phyloP scores from a whole-genome alignment of 1,284 basidiomycete species.

The Pseudozyma pruni region DNA sequence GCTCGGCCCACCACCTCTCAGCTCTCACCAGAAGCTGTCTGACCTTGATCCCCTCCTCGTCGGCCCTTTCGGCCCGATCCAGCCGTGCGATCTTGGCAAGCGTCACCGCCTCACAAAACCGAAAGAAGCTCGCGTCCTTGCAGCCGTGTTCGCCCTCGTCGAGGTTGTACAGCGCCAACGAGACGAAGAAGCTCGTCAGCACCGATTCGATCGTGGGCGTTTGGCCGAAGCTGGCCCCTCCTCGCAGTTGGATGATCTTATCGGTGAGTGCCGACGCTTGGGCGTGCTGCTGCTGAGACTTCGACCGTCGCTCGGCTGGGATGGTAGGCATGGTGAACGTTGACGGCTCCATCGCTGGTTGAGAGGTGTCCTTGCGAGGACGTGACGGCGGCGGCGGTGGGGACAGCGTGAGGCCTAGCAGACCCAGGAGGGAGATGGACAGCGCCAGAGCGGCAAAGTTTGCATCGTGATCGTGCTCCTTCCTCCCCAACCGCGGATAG shows the following conservation, averaged over 20 bases:
- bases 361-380: background rate
- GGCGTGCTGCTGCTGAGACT: background rate
- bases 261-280: slow-evolving; percentile 20
- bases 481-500: slow-evolving; percentile 44
- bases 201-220: slow-evolving; percentile 32
- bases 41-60: slow-evolving; percentile 12
- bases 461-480: slow-evolving; percentile 44
- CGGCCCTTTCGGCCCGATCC: slow-evolving; percentile 23
- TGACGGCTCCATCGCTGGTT: too few relatives aligned
- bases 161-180: slow-evolving; percentile 37
- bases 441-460: slow-evolving; percentile 51
- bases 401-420: slow-evolving; percentile 25
- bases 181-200: slow-evolving; percentile 46
- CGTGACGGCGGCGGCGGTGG: background rate
- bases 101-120: slow-evolving; percentile 50
- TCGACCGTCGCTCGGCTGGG: slow-evolving; percentile 3
- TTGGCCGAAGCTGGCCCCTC: slow-evolving; percentile 39
- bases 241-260: slow-evolving; percentile 16
- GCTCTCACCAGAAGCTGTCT: slow-evolving; percentile 47
- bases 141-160: slow-evolving; percentile 14
- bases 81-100: slow-evolving; percentile 50
- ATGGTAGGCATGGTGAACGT: slow-evolving; percentile 26
- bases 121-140: slow-evolving; percentile 37
- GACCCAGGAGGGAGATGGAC: slow-evolving; percentile 48
- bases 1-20: slow-evolving; percentile 46